Conservation (phyloP, 2,329 filamentous ascomycete species). For the Teratosphaeriaceae sp. region DNA sequence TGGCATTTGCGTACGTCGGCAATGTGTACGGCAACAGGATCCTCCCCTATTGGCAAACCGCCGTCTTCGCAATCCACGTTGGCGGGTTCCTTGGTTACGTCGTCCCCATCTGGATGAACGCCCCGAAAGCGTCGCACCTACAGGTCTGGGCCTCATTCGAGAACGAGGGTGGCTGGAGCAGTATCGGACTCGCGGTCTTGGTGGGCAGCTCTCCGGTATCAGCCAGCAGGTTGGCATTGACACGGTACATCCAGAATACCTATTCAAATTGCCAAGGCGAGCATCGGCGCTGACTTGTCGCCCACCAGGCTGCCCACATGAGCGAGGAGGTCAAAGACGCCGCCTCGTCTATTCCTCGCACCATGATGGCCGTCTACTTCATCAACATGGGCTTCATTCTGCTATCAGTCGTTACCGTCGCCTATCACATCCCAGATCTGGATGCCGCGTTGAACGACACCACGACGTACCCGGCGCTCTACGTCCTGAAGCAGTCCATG, state of each 20-base stretch:
- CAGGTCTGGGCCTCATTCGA: constrained; percentile 6
- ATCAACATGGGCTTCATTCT: constrained; percentile 41
- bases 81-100: constrained; percentile 6
- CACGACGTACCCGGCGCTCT: constrained; percentile 31
- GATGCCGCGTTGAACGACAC: constrained; percentile 15
- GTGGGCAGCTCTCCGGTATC: constrained; percentile 23
- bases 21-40: constrained; percentile 30
- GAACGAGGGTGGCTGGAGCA: constrained; percentile 30
- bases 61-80: constrained; percentile 7
- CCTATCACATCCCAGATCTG: constrained; percentile 11
- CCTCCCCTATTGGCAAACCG: constrained; percentile 7
- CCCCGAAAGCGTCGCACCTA: constrained; percentile 13
- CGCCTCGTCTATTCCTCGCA: constrained; percentile 16
- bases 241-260: no score
- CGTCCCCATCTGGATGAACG: constrained; percentile 9
- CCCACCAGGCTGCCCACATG: constrained; percentile 21
- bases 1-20: constrained; percentile 35
- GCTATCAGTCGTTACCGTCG: constrained; percentile 27
- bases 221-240: constrained; percentile 17
- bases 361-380: constrained; percentile 31
- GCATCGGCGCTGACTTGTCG: no score
- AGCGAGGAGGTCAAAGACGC: constrained; percentile 24
- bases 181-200: constrained; percentile 20
- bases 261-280: neutral
- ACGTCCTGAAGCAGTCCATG: constrained; percentile 23